Evolutionary conservation across 768 basidiomycete genomes (phyloP), one percentile per base, ranked within the genome.

Genomic region (Rhodotorula graminis): DNA sequence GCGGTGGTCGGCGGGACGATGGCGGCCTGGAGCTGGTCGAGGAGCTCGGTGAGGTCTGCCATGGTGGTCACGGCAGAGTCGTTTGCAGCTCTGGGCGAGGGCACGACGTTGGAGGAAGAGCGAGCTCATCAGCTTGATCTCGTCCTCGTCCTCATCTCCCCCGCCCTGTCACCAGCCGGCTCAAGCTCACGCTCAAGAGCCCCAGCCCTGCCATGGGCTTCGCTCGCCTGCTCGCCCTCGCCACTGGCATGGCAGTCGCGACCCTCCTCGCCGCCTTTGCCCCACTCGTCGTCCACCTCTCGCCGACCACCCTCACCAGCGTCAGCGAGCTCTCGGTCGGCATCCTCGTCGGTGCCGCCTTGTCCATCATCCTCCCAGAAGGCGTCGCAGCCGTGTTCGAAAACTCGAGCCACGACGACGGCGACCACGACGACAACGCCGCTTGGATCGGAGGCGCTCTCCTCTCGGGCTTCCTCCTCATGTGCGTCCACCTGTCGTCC

Each of bases 281-380:
- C 49, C 94, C 94, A 1, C 80, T 96, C 49, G 88, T 86, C 55
- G 85, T 92, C 76, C 82, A 86, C 37, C 87, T 90, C 76, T 89
- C 89, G 56, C 87, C 89, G 90, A 74, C 46, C 86, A 84, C n/a
- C 19, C 14, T 73, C 58, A 16, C n/a, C 6, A 40, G 25, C 5
- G 25, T 59, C 31, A 11, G 31, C 2, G 47, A 33, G 18, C 31
- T 63, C 29, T n/a, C 37, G 25, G n/a, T 50, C 37, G 25, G 27
- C 37, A 33, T 47, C 49, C 84, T 98, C 27, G 85, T 96, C 23
- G 94, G 94, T 8, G 89, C 94, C 5, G 92, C 92, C 0, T 82
- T 97, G 73, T 91, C 91, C 21, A 87, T 98, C 37, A 92, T 97
- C 74, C 88, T 97, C 64, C 94, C 95, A 50, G 94, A 96, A 90